phyloP scores from a whole-genome alignment of 2,329 filamentous ascomycete genomes.

The Epichloe sibirici region DNA sequence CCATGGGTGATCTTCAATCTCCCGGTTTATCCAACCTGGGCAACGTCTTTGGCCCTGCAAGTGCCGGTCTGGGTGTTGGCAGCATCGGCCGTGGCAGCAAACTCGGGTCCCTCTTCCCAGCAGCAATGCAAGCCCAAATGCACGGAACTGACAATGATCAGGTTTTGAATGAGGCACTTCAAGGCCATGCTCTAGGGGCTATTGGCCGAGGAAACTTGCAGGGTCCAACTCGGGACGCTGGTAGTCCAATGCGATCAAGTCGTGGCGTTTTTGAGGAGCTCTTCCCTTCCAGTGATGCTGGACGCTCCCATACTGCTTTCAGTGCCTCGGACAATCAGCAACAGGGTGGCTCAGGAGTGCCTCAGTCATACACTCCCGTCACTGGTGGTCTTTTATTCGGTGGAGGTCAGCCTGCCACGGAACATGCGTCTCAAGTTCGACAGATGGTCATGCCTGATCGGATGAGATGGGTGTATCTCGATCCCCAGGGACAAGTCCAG shows the following conservation, averaged over 20 bases:
- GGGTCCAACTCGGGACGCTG: constrained; percentile 41
- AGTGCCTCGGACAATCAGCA: constrained; percentile 26
- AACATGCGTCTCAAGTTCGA: constrained; percentile 57
- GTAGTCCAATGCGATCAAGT: constrained; percentile 45
- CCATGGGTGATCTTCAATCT: constrained; percentile 67
- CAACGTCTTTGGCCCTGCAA: constrained; percentile 55
- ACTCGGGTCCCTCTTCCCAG: constrained; percentile 75
- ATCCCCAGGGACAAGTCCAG: constrained; percentile 83
- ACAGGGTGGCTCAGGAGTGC: constrained; percentile 18
- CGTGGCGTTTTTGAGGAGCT: constrained; percentile 45
- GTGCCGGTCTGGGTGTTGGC: constrained; percentile 44
- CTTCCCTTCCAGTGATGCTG: constrained; percentile 28
- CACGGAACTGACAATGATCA: constrained; percentile 58
- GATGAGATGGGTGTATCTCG: constrained; percentile 97
- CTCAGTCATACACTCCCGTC: constrained; percentile 25
- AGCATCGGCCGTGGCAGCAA: constrained; percentile 69
- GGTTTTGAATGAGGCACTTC: constrained; percentile 41
- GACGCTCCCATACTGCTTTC: constrained; percentile 23
- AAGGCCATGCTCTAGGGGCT: constrained; percentile 49
- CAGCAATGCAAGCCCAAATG: constrained; percentile 86
- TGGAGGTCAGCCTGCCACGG: constrained; percentile 27
- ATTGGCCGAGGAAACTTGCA: constrained; percentile 52
- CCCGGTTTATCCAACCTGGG: constrained; percentile 56
- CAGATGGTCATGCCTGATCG: constrained; percentile 99
- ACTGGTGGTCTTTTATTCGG: constrained; percentile 23